Evolutionary conservation across 1,284 basidiomycete genomes (phyloP).

Genomic region (Irpex lacteus): DNA sequence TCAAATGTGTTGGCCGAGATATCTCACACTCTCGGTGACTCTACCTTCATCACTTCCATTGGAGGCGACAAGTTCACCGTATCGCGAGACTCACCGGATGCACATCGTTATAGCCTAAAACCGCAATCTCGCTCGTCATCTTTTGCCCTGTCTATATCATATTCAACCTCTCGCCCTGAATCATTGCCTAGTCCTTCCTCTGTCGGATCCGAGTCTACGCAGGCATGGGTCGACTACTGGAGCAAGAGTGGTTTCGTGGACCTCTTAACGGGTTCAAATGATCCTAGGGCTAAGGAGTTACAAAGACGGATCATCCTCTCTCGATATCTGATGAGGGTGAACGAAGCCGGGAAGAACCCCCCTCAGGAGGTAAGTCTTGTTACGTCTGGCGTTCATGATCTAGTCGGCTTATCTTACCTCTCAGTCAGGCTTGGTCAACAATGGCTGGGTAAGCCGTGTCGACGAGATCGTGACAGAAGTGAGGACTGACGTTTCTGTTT

Average conservation of each 20-base stretch:
- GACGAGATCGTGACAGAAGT: background rate
- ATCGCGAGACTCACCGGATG: conserved; percentile 35
- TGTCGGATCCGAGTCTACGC: conserved; percentile 35
- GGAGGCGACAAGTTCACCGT: conserved; percentile 40
- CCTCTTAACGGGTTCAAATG: conserved; percentile 45
- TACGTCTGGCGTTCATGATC: background rate
- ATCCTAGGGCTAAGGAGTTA: conserved; percentile 50
- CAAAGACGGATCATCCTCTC: conserved; percentile 56
- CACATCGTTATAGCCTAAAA: conserved; percentile 45
- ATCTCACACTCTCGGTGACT: conserved; percentile 38
- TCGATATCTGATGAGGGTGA: conserved; percentile 56
- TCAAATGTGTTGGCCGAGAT: conserved; percentile 35
- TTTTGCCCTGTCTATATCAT: conserved; percentile 37
- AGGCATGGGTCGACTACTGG: conserved; percentile 50
- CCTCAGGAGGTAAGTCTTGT: conserved; percentile 51
- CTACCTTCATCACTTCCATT: conserved; percentile 44
- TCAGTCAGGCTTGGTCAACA: conserved; percentile 56
- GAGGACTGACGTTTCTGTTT: conserved; percentile 8
- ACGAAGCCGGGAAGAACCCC: conserved; percentile 53
- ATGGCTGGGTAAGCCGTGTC: conserved; percentile 48
- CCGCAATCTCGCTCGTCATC: conserved; percentile 15
- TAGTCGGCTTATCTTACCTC: conserved; percentile 10
- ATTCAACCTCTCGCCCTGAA: conserved; percentile 21
- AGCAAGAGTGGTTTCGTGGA: conserved; percentile 49
- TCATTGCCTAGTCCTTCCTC: conserved; percentile 21